Conservation (phyloP, 805 yeast species). For the Suhomyces vadensis region DNA sequence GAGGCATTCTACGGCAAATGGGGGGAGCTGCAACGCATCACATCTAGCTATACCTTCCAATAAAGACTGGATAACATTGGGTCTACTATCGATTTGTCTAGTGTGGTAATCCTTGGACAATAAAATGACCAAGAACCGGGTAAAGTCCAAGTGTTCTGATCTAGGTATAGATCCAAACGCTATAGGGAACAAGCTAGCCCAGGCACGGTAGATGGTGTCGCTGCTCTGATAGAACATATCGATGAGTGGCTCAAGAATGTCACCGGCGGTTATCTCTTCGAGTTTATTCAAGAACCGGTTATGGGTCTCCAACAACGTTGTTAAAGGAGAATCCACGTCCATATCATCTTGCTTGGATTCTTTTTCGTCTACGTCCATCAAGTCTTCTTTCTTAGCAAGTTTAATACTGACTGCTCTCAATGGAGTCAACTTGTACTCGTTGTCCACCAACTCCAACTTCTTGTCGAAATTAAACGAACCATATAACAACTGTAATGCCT, state of each 20-base stretch:
- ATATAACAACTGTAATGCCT: slow-evolving; percentile 82
- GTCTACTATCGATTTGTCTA: slow-evolving; percentile 83
- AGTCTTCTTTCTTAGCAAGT: slow-evolving; percentile 15
- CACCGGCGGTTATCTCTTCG: slow-evolving; percentile 48
- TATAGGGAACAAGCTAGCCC: slow-evolving; percentile 83
- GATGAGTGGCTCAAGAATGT: slow-evolving; percentile 67
- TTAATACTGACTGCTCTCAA: slow-evolving; percentile 40
- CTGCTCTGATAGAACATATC: slow-evolving; percentile 83
- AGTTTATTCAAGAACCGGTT: slow-evolving; percentile 30
- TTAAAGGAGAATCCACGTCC: slow-evolving; percentile 17
- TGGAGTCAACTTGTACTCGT: slow-evolving; percentile 55
- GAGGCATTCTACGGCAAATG: slow-evolving; percentile 85
- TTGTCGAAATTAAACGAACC: slow-evolving; percentile 67
- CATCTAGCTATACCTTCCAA: slow-evolving; percentile 81
- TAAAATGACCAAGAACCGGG: slow-evolving; percentile 75
- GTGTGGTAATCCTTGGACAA: slow-evolving; percentile 89
- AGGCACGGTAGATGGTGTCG: slow-evolving; percentile 74
- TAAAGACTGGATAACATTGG: slow-evolving; percentile 82
- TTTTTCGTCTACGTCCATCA: slow-evolving; percentile 19
- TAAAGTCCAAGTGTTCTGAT: slow-evolving; percentile 79
- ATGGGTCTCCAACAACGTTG: slow-evolving; percentile 27
- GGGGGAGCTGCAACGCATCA: slow-evolving; percentile 79
- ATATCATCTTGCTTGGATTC: slow-evolving; percentile 14
- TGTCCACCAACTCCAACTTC: slow-evolving; percentile 44
- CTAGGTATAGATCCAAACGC: slow-evolving; percentile 73